Base-by-base conservation (phyloP, 805 yeast genomes). In the Alloascoidea africana region DNA sequence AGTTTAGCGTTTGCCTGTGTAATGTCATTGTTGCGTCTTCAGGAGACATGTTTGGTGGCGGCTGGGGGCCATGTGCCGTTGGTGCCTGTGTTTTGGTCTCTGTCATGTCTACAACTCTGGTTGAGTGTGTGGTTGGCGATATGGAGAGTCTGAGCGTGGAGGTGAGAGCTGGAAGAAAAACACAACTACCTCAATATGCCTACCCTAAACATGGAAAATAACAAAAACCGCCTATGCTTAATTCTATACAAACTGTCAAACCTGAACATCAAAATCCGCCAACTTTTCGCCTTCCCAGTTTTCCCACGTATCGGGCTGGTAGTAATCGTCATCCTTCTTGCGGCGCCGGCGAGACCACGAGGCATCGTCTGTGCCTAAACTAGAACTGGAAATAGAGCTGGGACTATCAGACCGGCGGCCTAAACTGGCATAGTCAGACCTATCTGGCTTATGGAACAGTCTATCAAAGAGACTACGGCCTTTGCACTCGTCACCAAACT, bases 221-320 rank as follows among this genome's bases (percentile, higher is more conserved):
- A n/a, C n/a, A n/a, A n/a, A n/a, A n/a, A n/a, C n/a, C n/a, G n/a
- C n/a, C n/a, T n/a, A n/a, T n/a, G n/a, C n/a, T n/a, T n/a, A n/a
- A n/a, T n/a, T n/a, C n/a, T n/a, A n/a, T n/a, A n/a, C n/a, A 23
- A 23, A 23, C 13, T 23, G 8, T 23, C n/a, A 23, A 8, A 23
- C n/a, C 30, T 87, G 96, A 2, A 89, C 97, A 0, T 97, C 97
- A 53, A 73, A 87, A 55, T 85, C 96, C 32, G 68, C 68, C 35
- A 89, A 59, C 8, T 68, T 68, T 49, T 89, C 96, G n/a, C 98
- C 98, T 52, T 78, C 66, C 14, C 67, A 75, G 51, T 82, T 85
- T 39, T 55, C 57, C 94, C 94, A 87, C 33, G 70, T 62, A 11
- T 56, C 60, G 27, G 76, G 40, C 6, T 51, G 46, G 42, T 52